A percentile compares a stretch with the other conserved stretches of the same genome.
Evolutionary conservation across 1,284 basidiomycete species (phyloP).

Genomic region (Fomitopsis betulina): DNA sequence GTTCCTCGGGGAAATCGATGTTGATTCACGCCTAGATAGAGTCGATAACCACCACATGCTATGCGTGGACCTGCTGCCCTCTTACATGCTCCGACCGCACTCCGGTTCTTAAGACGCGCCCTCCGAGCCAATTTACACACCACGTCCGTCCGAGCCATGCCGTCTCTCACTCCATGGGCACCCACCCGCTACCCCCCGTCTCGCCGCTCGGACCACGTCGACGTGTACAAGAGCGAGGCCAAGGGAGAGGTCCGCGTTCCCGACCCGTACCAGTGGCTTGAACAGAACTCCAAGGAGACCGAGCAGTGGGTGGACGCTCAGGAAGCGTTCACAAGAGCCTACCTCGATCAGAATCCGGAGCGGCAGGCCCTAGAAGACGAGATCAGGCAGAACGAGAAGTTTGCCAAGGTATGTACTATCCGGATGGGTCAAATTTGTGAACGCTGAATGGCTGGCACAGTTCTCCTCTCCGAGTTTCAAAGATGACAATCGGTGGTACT

Average conservation of each 20-base stretch:
- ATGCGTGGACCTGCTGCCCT: slow-evolving; percentile 16
- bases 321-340: slow-evolving; percentile 52
- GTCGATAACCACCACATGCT: slow-evolving; percentile 19
- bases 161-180: slow-evolving; percentile 32
- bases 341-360: slow-evolving; percentile 60
- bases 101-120: slow-evolving; percentile 17
- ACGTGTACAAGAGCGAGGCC: slow-evolving; percentile 62
- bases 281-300: slow-evolving; percentile 56
- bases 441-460: slow-evolving; percentile 29
- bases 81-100: slow-evolving; percentile 16
- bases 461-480: slow-evolving; percentile 57
- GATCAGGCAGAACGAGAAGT: slow-evolving; percentile 63
- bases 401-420: slow-evolving; percentile 55
- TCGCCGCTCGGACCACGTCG: slow-evolving; percentile 60
- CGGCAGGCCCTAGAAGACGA: slow-evolving; percentile 52
- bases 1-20: slow-evolving; percentile 6
- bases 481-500: slow-evolving; percentile 72
- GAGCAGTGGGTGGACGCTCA: slow-evolving; percentile 63
- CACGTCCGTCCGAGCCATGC: slow-evolving; percentile 15
- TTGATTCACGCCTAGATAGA: slow-evolving; percentile 11
- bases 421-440: background rate
- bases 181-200: slow-evolving; percentile 56
- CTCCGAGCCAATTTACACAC: slow-evolving; percentile 8
- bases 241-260: slow-evolving; percentile 55
- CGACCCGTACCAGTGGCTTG: slow-evolving; percentile 77